Conservation (phyloP, 2,329 filamentous ascomycete species). For the Diaporthe sp. region DNA sequence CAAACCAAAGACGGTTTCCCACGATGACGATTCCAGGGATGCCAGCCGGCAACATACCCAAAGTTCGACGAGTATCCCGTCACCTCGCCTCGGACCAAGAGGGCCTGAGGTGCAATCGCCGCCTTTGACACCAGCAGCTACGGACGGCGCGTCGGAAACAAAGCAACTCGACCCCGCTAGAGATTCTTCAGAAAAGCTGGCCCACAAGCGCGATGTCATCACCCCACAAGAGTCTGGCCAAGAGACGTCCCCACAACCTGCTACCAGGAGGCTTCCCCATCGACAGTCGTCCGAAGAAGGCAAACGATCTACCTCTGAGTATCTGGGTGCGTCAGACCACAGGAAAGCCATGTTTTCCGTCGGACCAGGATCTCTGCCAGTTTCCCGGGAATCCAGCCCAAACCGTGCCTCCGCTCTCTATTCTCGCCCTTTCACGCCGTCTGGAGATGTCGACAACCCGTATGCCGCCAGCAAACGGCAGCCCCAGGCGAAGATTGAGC, state of each 20-base stretch:
- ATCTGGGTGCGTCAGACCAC: slow-evolving; percentile 48
- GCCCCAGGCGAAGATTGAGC: slow-evolving; percentile 76
- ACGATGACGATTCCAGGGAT: slow-evolving; percentile 64
- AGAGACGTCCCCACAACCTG: slow-evolving; percentile 56
- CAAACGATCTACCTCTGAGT: slow-evolving; percentile 37
- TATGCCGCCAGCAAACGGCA: slow-evolving; percentile 86
- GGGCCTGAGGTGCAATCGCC: slow-evolving; percentile 84
- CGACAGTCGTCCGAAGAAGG: slow-evolving; percentile 51
- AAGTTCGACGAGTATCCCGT: slow-evolving; percentile 71
- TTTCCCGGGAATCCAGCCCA: slow-evolving; percentile 72
- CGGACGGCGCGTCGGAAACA: slow-evolving; percentile 54
- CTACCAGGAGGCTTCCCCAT: slow-evolving; percentile 52
- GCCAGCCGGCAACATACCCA: slow-evolving; percentile 74
- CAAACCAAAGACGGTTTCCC: slow-evolving; percentile 63
- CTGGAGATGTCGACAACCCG: slow-evolving; percentile 84
- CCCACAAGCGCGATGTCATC: slow-evolving; percentile 53
- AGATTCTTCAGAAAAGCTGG: slow-evolving; percentile 34
- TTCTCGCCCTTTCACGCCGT: slow-evolving; percentile 80
- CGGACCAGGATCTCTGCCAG: slow-evolving; percentile 64
- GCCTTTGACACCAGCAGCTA: slow-evolving; percentile 87
- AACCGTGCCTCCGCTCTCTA: slow-evolving; percentile 70
- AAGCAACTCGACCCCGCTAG: slow-evolving; percentile 41
- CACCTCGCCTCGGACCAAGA: slow-evolving; percentile 74
- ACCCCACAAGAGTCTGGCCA: slow-evolving; percentile 77
- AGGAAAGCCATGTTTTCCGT: slow-evolving; percentile 65